Conservation (phyloP, 352 stramenopile genomes). For the Phytopythium aichiense region DNA sequence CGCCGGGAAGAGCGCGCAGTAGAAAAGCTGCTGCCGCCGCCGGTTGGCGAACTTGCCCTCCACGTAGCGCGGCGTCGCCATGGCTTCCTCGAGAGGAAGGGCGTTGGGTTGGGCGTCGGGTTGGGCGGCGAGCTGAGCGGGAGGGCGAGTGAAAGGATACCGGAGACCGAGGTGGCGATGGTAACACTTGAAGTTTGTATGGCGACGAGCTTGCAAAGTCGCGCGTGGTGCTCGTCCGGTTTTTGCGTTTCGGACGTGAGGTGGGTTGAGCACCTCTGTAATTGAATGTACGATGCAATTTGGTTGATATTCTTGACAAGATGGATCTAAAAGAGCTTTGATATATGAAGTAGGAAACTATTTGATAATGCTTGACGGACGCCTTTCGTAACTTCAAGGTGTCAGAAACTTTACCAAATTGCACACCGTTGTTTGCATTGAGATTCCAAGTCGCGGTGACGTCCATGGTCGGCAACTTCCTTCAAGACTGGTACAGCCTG, state of each 20-base stretch:
- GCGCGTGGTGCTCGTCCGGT: background rate
- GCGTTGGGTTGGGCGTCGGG: background rate
- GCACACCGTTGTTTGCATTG: too few species aligned
- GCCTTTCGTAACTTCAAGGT: background rate
- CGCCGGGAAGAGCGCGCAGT: conserved; percentile 49
- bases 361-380: background rate
- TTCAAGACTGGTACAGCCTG: too few species aligned
- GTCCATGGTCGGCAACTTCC: too few species aligned
- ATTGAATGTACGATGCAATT: background rate
- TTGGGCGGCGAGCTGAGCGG: too few species aligned
- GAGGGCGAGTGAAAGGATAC: background rate
- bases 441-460: too few species aligned
- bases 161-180: background rate
- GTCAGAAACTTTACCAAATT: background rate
- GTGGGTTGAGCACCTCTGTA: background rate
- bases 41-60: conserved; percentile 45
- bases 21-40: conserved; percentile 49
- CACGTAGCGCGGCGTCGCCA: background rate
- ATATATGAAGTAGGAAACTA: background rate
- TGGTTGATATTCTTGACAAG: background rate
- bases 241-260: background rate
- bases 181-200: background rate
- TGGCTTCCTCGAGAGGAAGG: background rate
- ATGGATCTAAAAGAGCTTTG: too few species aligned
- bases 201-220: background rate